Evolutionary conservation across 345 rosid genomes (phyloP).

Genomic region (Streptanthus diversifolius): DNA sequence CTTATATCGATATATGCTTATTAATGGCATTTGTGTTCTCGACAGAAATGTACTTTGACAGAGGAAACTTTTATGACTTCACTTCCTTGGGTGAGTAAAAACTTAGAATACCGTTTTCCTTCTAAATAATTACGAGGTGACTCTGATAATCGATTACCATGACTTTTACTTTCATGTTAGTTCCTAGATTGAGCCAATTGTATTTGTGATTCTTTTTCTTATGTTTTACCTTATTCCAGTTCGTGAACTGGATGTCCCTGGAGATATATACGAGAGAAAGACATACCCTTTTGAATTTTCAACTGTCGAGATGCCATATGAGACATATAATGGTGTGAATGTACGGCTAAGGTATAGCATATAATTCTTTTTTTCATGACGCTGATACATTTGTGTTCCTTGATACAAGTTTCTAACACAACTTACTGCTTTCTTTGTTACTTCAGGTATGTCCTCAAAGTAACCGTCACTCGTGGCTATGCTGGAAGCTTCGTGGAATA

Average conservation of each 20-base stretch:
- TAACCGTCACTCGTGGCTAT: constrained; percentile 86
- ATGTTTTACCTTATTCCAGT: constrained; percentile 46
- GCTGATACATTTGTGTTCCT: not conserved
- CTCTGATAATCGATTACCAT: not conserved
- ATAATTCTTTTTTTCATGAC: not conserved
- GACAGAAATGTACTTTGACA: constrained; percentile 95
- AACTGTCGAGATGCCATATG: constrained; percentile 98
- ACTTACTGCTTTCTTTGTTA: not conserved
- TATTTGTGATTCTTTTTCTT: not conserved
- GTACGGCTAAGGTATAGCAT: constrained; percentile 79
- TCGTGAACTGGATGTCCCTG: constrained; percentile 94
- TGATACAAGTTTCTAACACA: not conserved
- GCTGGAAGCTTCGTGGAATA: constrained; percentile 86
- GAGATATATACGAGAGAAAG: constrained; percentile 86
- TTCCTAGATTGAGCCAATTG: not conserved
- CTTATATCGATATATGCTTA: not conserved
- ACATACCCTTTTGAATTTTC: constrained; percentile 91
- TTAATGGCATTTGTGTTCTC: constrained; percentile 17
- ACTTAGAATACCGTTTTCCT: not conserved
- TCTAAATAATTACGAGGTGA: not conserved
- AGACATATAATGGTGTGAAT: constrained; percentile 89
- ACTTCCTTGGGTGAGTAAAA: constrained; percentile 84
- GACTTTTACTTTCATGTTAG: not conserved
- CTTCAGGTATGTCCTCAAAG: constrained; percentile 85
- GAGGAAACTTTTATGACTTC: constrained; percentile 93